Base-by-base conservation (phyloP, 306 rosid species). In the Prunus fruticosa region DNA sequence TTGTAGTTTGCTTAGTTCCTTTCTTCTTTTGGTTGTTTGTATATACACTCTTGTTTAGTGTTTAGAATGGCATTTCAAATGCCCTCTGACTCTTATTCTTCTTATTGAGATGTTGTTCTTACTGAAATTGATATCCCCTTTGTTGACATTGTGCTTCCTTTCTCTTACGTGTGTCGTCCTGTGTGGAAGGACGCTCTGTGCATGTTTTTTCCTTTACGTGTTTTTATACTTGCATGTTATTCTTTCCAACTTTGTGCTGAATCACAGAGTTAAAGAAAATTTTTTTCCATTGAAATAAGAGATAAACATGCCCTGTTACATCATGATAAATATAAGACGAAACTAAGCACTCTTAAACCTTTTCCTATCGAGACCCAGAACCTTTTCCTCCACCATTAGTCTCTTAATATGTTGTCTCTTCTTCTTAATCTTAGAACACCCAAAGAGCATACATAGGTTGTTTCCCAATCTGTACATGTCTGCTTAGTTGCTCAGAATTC, bases 121-220 rank as follows among this genome's bases (percentile, higher is more conserved):
- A 54, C 23, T 56, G 38, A 30, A 30, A 30, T 30, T 30, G 3
- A 5, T 63, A 8, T 43, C 63, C 20, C 45, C 20, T 5, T 12
- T 43, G 80, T 64, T 64, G 67, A 65, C 27, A 46, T 43, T 30
- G 54, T 54, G 64, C 46, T 8, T 50, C 60, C 45, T 32, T 50
- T 69, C 13, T 50, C 8, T 16, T 38, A 50, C 16, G 4, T 63
- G n/a, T n/a, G 18, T 50, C 46, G 5, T 50, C 7, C 53, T 32
- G 6, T 32, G n/a, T 27, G 50, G 47, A 8, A 3, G 49, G 22
- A 3, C 20, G 32, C 20, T 49, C 5, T 2, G 15, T 20, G 75
- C 52, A 1, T 13, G 64, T n/a, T 38, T 0, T 45, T 71, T 18
- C 14, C 2, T 27, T 11, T 20, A 71, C 27, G 4, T 52, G 19